phyloP scores from a whole-genome alignment of 1,139 yeast species.

The Candida tetrigidarum region DNA sequence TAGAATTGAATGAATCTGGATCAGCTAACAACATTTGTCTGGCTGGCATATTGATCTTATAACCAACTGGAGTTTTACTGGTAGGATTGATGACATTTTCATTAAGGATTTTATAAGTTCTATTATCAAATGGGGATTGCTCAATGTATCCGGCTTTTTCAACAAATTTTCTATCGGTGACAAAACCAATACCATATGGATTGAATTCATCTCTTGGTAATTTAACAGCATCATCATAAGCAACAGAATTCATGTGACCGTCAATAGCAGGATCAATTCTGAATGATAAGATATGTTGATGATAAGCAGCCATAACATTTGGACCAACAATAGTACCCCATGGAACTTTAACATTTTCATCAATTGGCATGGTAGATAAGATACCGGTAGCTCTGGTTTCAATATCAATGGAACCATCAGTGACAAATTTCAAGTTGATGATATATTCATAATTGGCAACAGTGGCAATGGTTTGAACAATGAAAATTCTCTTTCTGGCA shows the following conservation, averaged over 20 bases:
- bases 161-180: constrained; percentile 62
- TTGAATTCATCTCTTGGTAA: constrained; percentile 64
- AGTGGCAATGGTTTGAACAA: constrained; percentile 85
- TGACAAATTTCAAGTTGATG: constrained; percentile 76
- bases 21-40: constrained; percentile 76
- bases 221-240: constrained; percentile 72
- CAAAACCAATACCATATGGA: constrained; percentile 78
- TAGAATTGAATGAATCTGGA: constrained; percentile 60
- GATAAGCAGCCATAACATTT: constrained; percentile 86
- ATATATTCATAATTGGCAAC: constrained; percentile 92
- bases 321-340: constrained; percentile 90
- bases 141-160: constrained; percentile 77
- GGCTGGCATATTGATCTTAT: constrained; percentile 79
- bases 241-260: constrained; percentile 81
- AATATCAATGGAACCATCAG: constrained; percentile 81
- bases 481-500: constrained; percentile 85
- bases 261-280: constrained; percentile 90
- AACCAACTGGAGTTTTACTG: constrained; percentile 80
- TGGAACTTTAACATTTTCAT: constrained; percentile 70
- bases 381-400: constrained; percentile 93
- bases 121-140: constrained; percentile 75
- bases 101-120: constrained; percentile 79
- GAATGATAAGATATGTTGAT: constrained; percentile 83
- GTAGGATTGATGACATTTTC: constrained; percentile 78
- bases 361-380: constrained; percentile 82